Base-by-base conservation (phyloP, 2,329 filamentous ascomycete species). In the Phialophora macrospora region DNA sequence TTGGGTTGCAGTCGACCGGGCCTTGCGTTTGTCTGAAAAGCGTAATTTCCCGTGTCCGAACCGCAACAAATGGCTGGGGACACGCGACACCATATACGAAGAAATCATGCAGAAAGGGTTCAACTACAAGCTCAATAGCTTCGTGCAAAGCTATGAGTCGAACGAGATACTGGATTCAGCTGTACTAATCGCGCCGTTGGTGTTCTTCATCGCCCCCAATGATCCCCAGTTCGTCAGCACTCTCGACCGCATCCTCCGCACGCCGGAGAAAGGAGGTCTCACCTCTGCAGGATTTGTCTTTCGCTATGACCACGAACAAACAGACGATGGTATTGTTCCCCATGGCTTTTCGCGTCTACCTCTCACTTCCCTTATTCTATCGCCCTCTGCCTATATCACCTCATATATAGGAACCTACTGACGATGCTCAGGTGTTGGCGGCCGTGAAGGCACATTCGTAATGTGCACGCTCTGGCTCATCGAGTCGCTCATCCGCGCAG, bases 381-480 rank as follows among this genome's bases (percentile, higher is more conserved):
- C 24, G 12, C 17, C 9, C 9, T 51, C 41, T 58, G 26, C 28
- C 55, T 17, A 44, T 6, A n/a, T 20, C 38, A 44, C 6, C 17
- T 44, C 17, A n/a, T 20, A n/a, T 7, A 20, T 8, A n/a, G 38
- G n/a, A 5, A 44, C 38, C 17, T n/a, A 44, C 38, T 44, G 3
- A 44, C 17, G 5, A 44, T n/a, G 38, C 38, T 63, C 70, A 90
- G 88, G 89, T 32, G 88, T 93, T 8, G 89, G 89, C 44, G 90
- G 90, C 20, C 82, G 84, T 59, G 90, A 93, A 77, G 90, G 90
- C 24, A 89, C 90, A 22, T 93, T 93, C 74, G 88, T 85, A 73
- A 92, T 93, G 89, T 92, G 90, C 74, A 93, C 90, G 0, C 93
- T 93, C 75, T 93, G 90, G 90, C 85, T 92, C 0, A 89, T 93